Evolutionary conservation across 2,329 filamentous ascomycete species (phyloP), one percentile per base, ranked within the genome.

Genomic region (Karstenula rhodostoma): DNA sequence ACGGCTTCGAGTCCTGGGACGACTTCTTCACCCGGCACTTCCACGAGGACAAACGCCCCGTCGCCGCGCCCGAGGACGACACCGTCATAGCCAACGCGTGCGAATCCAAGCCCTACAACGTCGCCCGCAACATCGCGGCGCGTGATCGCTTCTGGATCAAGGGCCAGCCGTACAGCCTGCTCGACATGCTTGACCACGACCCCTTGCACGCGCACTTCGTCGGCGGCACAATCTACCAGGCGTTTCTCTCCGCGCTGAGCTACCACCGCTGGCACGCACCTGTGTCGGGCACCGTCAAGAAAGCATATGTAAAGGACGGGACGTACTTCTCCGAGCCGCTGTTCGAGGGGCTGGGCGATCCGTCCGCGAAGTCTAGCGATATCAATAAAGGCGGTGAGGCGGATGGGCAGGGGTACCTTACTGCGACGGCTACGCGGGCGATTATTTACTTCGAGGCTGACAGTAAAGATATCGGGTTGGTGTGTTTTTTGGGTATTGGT

Each of bases 221-320:
- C 0, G 86, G 85, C 6, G 89, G 86, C 1, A 90, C 87, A 0
- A 80, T 92, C 29, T 92, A 91, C 74, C 89, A 92, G 69, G 89
- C 89, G 0, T 92, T 90, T 70, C 78, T 92, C 3, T 88, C 84
- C 8, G 86, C 88, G 0, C 77, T 90, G 55, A 88, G 85, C 46
- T 92, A 92, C 73, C 90, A 92, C 74, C 84, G 89, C 27, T 92
- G 90, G 90, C 89, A 92, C 76, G 75, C 86, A 0, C 90, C 90
- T n/a, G 84, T 92, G 0, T 84, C 80, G 5, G 90, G 90, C 0
- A 87, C 73, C 5, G 77, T 92, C 17, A 79, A 81, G 48, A 85
- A 86, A 56, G 84, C 85, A 0, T 87, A 84, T 59, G 81, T 89
- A 0, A 73, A 85, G 4, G 83, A 87, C 23, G 90, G 90, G 1